Conservation (phyloP, 2,329 filamentous ascomycete species). For the Aspergillus piperis region DNA sequence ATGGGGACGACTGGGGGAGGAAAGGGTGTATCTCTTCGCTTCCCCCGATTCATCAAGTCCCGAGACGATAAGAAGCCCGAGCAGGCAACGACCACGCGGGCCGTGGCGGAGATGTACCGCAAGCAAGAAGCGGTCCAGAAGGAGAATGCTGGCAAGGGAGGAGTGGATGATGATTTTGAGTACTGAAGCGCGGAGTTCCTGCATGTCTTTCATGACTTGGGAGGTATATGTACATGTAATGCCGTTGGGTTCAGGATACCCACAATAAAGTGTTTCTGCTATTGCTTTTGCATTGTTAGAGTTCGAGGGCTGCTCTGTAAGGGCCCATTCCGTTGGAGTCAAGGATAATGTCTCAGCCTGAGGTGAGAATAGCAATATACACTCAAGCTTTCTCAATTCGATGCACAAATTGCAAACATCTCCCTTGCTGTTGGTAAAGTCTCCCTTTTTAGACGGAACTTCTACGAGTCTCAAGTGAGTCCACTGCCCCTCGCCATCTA, state of each 20-base stretch:
- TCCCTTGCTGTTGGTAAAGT: neutral
- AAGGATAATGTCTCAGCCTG: no score
- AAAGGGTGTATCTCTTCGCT: slow-evolving; percentile 82
- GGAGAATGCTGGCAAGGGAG: slow-evolving; percentile 79
- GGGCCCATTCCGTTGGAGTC: neutral
- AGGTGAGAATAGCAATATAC: neutral
- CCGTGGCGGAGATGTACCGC: slow-evolving; percentile 95
- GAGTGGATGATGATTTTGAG: slow-evolving; percentile 97
- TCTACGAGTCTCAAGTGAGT: no score
- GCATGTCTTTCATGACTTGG: neutral
- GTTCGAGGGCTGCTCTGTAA: neutral
- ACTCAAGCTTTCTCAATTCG: neutral
- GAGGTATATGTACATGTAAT: slow-evolving; percentile 4
- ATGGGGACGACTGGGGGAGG: slow-evolving; percentile 68
- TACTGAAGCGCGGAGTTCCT: slow-evolving; percentile 60
- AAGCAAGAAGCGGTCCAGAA: slow-evolving; percentile 90
- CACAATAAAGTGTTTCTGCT: neutral
- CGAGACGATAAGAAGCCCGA: slow-evolving; percentile 96
- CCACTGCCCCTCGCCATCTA: neutral
- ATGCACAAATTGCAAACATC: neutral
- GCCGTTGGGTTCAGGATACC: neutral
- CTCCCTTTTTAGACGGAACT: neutral
- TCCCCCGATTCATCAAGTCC: slow-evolving; percentile 88
- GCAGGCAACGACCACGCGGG: slow-evolving; percentile 77
- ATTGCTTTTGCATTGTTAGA: neutral